Conservation (phyloP, 805 yeast genomes). For the Saturnispora mendoncae region DNA sequence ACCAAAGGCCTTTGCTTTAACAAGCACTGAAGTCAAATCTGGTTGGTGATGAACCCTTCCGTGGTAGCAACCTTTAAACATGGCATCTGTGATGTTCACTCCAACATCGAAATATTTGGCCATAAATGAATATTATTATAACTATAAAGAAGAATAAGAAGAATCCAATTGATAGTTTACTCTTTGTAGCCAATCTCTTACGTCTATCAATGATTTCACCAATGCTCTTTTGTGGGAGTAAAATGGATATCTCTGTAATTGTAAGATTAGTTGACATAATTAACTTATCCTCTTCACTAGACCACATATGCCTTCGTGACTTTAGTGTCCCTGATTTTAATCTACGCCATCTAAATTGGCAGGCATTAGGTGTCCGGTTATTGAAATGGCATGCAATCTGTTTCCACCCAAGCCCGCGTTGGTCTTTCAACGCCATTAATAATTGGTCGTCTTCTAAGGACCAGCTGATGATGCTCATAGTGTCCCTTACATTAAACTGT, state of each 20-base stretch:
- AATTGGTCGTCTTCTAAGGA: slow-evolving; percentile 68
- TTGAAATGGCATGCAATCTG: slow-evolving; percentile 72
- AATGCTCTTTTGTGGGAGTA: slow-evolving; percentile 5
- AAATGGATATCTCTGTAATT: slow-evolving; percentile 1
- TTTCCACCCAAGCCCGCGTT: slow-evolving; percentile 81
- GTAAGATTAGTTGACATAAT: background rate
- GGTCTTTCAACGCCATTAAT: slow-evolving; percentile 68
- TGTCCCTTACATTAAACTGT: background rate
- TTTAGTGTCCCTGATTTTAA: slow-evolving; percentile 40
- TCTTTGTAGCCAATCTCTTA: background rate
- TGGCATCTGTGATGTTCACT: slow-evolving; percentile 79
- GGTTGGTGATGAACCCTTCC: slow-evolving; percentile 53
- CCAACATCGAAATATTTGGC: slow-evolving; percentile 25
- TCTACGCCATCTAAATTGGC: slow-evolving; percentile 85
- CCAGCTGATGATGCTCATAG: slow-evolving; percentile 39
- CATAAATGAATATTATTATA: background rate
- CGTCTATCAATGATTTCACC: slow-evolving; percentile 1
- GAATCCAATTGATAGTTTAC: slow-evolving; percentile 1
- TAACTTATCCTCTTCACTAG: slow-evolving; percentile 4
- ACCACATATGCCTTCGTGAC: background rate
- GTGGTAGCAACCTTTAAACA: slow-evolving; percentile 77
- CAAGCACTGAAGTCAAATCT: slow-evolving; percentile 57
- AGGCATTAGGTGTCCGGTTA: slow-evolving; percentile 80
- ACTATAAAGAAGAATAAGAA: background rate
- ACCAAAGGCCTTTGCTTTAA: slow-evolving; percentile 54